These are phyloP conservation scores for Chondrostereum purpureum DNA, from an alignment of 1,284 basidiomycete genomes.

Conservation along the genomic window DNA sequence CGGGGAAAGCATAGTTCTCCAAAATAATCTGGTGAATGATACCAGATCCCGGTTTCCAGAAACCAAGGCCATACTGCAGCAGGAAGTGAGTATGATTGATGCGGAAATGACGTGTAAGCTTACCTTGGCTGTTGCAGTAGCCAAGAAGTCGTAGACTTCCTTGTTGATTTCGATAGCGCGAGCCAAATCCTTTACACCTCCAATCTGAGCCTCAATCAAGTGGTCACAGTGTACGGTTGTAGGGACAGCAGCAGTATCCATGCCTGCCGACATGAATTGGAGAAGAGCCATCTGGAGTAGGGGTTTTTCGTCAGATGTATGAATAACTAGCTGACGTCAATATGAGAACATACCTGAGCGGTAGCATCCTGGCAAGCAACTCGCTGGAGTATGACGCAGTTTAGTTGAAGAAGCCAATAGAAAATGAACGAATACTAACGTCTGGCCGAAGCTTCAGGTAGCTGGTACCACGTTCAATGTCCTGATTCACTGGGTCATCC, in stretches of 20 bases:
- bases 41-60: conserved; percentile 99
- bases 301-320: too few relatives aligned
- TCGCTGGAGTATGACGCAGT: conserved; percentile 68
- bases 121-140: conserved; percentile 92
- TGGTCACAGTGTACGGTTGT: conserved; percentile 99
- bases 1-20: conserved; percentile 99
- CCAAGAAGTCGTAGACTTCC: conserved; percentile 99
- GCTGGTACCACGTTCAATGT: conserved; percentile 80
- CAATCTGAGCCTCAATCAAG: conserved; percentile 95
- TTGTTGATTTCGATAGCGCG: conserved; percentile 94
- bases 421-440: conserved; percentile 43
- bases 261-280: conserved; percentile 99
- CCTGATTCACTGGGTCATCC: conserved; percentile 87
- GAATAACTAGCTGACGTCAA: conserved; percentile 17
- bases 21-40: conserved; percentile 98
- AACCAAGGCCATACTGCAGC: conserved; percentile 88
- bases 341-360: conserved; percentile 52
- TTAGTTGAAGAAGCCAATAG: conserved; percentile 5
- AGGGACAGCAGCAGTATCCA: conserved; percentile 95
- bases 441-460: conserved; percentile 96
- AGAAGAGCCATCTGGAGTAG: conserved; percentile 95
- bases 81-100: conserved; percentile 3
- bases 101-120: conserved; percentile 16
- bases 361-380: conserved; percentile 99
- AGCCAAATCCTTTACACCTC: conserved; percentile 89